Percentiles rank a stretch among this genome's conserved stretches.
phyloP scores from a whole-genome alignment of 1,284 basidiomycete species.

The Ustilago xerochloae region DNA sequence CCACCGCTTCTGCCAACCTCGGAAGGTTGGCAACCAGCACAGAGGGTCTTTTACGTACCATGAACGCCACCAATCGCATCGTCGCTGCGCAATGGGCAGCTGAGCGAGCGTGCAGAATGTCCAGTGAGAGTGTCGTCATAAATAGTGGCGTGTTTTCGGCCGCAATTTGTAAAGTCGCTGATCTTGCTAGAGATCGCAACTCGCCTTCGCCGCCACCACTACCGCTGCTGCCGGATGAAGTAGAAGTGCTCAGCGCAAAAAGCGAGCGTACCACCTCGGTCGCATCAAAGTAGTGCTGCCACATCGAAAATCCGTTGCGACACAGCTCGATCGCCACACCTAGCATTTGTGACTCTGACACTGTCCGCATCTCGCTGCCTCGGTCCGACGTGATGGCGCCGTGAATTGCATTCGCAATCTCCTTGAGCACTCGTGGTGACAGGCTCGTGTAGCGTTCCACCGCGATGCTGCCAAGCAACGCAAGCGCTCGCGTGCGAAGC shows the following conservation, averaged over 20 bases:
- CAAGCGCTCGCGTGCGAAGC: constrained; percentile 25
- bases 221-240: constrained; percentile 8
- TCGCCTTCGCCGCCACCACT: constrained; percentile 23
- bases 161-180: constrained; percentile 86
- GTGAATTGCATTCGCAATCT: constrained; percentile 83
- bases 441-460: constrained; percentile 82
- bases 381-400: constrained; percentile 14
- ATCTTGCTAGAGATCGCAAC: constrained; percentile 73
- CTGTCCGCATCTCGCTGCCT: constrained; percentile 30
- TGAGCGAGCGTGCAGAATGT: constrained; percentile 83
- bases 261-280: constrained; percentile 87
- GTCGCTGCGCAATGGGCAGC: constrained; percentile 85
- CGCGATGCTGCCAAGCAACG: constrained; percentile 74
- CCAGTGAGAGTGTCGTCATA: constrained; percentile 92
- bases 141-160: constrained; percentile 86
- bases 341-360: constrained; percentile 72
- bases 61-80: constrained; percentile 91
- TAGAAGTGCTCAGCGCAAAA: constrained; percentile 74
- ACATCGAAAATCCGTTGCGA: constrained; percentile 87
- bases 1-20: constrained; percentile 90
- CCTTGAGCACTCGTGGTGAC: constrained; percentile 79
- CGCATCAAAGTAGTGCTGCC: constrained; percentile 93
- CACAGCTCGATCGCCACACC: constrained; percentile 88
- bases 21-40: constrained; percentile 88
- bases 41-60: constrained; percentile 78